Evolutionary conservation across 179 eudicot species (phyloP), one percentile per base, ranked within the genome.

Genomic region (Vitellaria paradoxa): DNA sequence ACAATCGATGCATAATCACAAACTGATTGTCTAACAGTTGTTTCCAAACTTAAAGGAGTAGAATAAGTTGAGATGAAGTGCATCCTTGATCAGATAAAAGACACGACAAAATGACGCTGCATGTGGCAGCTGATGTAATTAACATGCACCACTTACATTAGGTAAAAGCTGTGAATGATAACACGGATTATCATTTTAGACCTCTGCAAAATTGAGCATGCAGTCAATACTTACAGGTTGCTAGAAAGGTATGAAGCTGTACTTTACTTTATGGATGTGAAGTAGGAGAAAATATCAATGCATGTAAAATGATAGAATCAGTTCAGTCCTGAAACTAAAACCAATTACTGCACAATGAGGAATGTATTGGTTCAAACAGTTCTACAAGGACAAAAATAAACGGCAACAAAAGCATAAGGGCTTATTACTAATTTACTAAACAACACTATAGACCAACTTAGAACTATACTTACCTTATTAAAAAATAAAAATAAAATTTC

Each of bases 271-370:
- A 15, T 24, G n/a, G n/a, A 4, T 49, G 9, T 37, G 72, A 12
- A 68, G 20, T n/a, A 68, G 2, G 24, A 68, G 55, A 47, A n/a
- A 23, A 49, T 69, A 49, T 21, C 57, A 68, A 15, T 42, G 47
- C 21, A n/a, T 52, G 13, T 9, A 68, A 68, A 68, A 68, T 45
- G 11, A 18, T 52, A 66, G 12, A 52, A 52, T 52, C 21, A 68
- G 71, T 13, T 69, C 7, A 15, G 13, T 24, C 37, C 5, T 55
- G 62, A 62, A 71, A 40, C 14, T 55, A 71, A 56, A 56, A 37
- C 49, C 62, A 56, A 72, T 56, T 15, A 26, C 17, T 71, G 75
- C 65, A 72, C 50, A 15, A 15, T 17, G 21, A 72, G n/a, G 47
- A 50, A 42, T 23, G 4, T 63, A 20, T 20, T 72, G 47, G 66